Evolutionary conservation across 2,329 filamentous ascomycete genomes (phyloP), one percentile per base, ranked within the genome.

Genomic region (Myrmaecium sp.): DNA sequence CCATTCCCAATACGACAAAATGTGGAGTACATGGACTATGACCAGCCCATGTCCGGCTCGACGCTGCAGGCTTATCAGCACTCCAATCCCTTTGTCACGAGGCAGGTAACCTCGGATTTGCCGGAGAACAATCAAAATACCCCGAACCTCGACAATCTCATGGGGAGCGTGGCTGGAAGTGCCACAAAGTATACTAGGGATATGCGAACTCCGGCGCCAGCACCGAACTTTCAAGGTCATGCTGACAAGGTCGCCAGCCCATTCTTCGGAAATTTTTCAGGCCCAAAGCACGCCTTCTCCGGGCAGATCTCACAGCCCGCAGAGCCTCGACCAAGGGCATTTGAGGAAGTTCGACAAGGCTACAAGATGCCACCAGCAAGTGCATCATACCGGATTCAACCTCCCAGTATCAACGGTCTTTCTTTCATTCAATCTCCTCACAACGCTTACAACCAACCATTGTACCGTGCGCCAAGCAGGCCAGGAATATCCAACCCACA

Each of bases 231-330:
- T 37, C 26, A 36, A 46, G 18, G 17, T 23, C 4, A 14, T 15
- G 14, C 18, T 14, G 23, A 45, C 21, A 40, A 41, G 5, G 46
- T 55, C 28, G 41, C 49, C 39, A 57, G 53, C 46, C 49, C 53
- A 6, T 54, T 54, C 34, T 55, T 57, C 34, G 37, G 33, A 23
- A 38, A 21, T n/a, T 3, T n/a, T 9, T 23, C 7, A 6, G 22
- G 19, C 10, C 14, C 23, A 8, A 14, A 5, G 4, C 18, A 12
- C 7, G 21, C 28, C 10, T 18, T 13, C 19, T 30, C 8, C 27
- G 20, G 6, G 18, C 26, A 17, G 22, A 13, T 16, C 15, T 28
- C 8, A 23, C 30, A 14, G 26, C 26, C 3, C 22, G 30, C 30
- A n/a, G 22, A 31, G 7, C 7, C 7, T 7, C 18, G n/a, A 20